Evolutionary conservation across 805 yeast genomes (phyloP).

Genomic region (Osmozyma mogii): DNA sequence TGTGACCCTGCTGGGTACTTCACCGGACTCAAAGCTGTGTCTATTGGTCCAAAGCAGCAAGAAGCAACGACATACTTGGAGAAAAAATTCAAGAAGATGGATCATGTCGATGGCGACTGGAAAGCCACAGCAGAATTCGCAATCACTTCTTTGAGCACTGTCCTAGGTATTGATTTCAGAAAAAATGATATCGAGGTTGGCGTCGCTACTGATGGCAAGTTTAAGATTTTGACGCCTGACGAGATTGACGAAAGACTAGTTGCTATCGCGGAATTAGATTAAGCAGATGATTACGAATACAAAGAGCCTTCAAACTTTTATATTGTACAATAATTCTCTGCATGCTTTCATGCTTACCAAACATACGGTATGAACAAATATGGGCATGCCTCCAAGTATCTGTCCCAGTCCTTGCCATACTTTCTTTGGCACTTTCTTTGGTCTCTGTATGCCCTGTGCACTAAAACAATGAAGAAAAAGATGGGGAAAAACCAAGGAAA

Average conservation of each 20-base stretch:
- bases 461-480: constrained; percentile 79
- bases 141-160: constrained; percentile 76
- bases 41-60: constrained; percentile 97
- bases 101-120: constrained; percentile 74
- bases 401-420: constrained; percentile 92
- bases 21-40: constrained; percentile 82
- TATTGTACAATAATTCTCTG: too few relatives aligned
- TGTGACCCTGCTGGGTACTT: constrained; percentile 97
- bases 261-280: constrained; percentile 95
- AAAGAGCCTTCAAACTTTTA: too few relatives aligned
- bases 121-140: constrained; percentile 83
- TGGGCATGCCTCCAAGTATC: constrained; percentile 81
- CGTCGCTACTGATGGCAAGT: constrained; percentile 67
- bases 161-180: constrained; percentile 87
- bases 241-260: constrained; percentile 93
- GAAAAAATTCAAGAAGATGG: constrained; percentile 73
- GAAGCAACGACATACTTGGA: constrained; percentile 87
- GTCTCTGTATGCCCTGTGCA: constrained; percentile 88
- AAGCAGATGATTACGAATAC: too few relatives aligned
- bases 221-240: constrained; percentile 67
- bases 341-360: constrained; percentile 35
- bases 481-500: constrained; percentile 95
- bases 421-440: constrained; percentile 74
- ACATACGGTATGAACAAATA: constrained; percentile 87
- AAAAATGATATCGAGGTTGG: constrained; percentile 93